phyloP scores from a whole-genome alignment of 768 basidiomycete species.

The Mycena belliarum region DNA sequence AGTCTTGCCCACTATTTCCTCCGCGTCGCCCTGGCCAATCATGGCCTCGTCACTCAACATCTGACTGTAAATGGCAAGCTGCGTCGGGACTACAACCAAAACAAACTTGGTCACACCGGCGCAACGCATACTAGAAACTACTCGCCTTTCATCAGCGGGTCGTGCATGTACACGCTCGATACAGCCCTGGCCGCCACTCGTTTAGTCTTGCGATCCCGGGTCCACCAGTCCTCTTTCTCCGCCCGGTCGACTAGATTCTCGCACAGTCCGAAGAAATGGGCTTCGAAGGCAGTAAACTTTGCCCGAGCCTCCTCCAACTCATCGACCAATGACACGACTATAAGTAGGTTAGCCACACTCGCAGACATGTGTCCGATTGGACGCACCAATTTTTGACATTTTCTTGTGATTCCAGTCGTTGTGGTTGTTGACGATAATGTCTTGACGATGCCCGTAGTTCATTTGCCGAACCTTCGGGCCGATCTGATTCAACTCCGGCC shows the following conservation, averaged over 20 bases:
- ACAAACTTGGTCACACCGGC: background rate
- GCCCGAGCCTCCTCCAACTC: background rate
- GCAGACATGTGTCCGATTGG: background rate
- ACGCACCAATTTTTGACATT: background rate
- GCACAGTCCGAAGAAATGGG: background rate
- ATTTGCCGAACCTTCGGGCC: constrained; percentile 23
- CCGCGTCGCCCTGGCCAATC: background rate
- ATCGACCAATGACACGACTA: background rate
- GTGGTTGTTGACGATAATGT: constrained; percentile 22
- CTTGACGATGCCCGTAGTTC: constrained; percentile 23
- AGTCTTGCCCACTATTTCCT: background rate
- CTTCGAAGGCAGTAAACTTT: background rate
- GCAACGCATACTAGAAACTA: too few species aligned
- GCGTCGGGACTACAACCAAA: background rate
- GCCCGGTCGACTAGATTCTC: background rate
- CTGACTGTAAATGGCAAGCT: background rate
- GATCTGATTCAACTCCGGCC: constrained; percentile 4
- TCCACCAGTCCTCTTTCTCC: background rate
- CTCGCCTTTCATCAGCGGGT: background rate
- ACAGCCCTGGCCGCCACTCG: background rate
- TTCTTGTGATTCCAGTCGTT: constrained; percentile 26
- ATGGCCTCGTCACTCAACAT: background rate
- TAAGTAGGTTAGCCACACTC: too few species aligned
- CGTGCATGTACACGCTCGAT: background rate
- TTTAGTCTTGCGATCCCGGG: background rate